These are phyloP conservation scores for Glutinoglossum americanum DNA, from an alignment of 495 filamentous ascomycete genomes.

Conservation along the genomic window DNA sequence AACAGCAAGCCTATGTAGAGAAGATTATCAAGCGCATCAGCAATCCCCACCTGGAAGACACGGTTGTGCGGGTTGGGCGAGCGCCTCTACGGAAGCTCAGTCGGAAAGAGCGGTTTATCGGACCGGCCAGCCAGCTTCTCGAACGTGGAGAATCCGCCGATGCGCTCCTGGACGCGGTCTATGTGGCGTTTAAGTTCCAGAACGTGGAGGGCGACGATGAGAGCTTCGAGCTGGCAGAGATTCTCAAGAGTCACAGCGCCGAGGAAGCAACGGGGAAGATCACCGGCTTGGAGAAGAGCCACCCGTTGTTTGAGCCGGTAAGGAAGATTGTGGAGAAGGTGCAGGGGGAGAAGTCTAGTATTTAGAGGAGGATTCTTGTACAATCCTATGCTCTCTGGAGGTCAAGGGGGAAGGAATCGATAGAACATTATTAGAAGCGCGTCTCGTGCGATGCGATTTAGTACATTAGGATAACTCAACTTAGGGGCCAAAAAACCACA, in stretches of 20 bases:
- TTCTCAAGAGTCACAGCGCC: constrained; percentile 45
- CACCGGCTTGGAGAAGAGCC: constrained; percentile 46
- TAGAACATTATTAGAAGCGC: too few relatives aligned
- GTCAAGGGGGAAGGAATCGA: too few relatives aligned
- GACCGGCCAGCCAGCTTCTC: constrained; percentile 65
- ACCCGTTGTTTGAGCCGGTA: constrained; percentile 52
- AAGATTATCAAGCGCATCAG: constrained; percentile 82
- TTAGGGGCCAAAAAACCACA: too few relatives aligned
- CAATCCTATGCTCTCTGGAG: too few relatives aligned
- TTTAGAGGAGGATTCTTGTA: too few relatives aligned
- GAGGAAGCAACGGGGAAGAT: constrained; percentile 50
- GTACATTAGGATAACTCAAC: too few relatives aligned
- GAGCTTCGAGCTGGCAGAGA: constrained; percentile 60
- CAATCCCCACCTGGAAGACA: constrained; percentile 86
- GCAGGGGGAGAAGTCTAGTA: constrained; percentile 21
- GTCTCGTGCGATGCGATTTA: too few relatives aligned
- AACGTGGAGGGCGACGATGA: constrained; percentile 77
- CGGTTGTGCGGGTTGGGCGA: constrained; percentile 84
- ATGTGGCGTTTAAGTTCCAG: constrained; percentile 82
- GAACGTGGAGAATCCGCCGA: constrained; percentile 49
- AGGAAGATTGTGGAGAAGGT: constrained; percentile 58
- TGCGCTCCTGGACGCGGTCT: constrained; percentile 51
- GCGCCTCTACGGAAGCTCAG: constrained; percentile 82
- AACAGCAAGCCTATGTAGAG: constrained; percentile 76
- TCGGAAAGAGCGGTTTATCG: constrained; percentile 87